Evolutionary conservation across 805 yeast species (phyloP), one percentile per base, ranked within the genome.

Genomic region (Nakazawaea ishiwadae): DNA sequence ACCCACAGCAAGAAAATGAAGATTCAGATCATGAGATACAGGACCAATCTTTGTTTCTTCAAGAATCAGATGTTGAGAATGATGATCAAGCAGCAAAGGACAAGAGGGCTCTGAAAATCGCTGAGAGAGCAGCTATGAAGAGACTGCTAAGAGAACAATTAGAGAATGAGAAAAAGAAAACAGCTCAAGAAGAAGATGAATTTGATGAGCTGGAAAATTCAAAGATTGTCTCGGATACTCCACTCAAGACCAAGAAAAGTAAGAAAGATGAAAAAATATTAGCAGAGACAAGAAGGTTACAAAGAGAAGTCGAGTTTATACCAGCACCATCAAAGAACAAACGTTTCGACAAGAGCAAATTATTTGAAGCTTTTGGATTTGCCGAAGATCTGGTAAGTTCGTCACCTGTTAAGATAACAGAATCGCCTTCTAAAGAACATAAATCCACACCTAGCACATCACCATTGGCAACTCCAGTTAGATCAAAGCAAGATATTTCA

Each of bases 71-170:
- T 24, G 10, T 42, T 12, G 26, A 34, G 10, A 17, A 20, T n/a
- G n/a, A n/a, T n/a, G n/a, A n/a, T n/a, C n/a, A n/a, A 19, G 54
- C 56, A 36, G 40, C 52, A 10, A 36, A 33, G 11, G 44, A 58
- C 48, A 47, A 55, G 4, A 44, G 54, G 30, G 58, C 54, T 29
- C 54, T 55, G 35, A 54, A 53, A 34, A 59, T 58, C n/a, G 45
- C 47, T 20, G 61, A 63, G 3, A 48, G 62, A 39, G 48, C 50
- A 6, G 43, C 44, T 16, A 48, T 47, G 21, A 55, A 50, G 38
- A 44, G 42, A 18, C 34, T 40, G 15, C 26, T 40, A 18, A 41
- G 59, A 35, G 49, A 48, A 28, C 46, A 47, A 17, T 34, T 44
- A 36, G 51, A 45, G 18, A 35, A 42, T 16, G 41, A 36, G 35